These are phyloP conservation scores for Uncinocarpus reesii DNA, from an alignment of 2,329 filamentous ascomycete genomes.

Conservation along the genomic window DNA sequence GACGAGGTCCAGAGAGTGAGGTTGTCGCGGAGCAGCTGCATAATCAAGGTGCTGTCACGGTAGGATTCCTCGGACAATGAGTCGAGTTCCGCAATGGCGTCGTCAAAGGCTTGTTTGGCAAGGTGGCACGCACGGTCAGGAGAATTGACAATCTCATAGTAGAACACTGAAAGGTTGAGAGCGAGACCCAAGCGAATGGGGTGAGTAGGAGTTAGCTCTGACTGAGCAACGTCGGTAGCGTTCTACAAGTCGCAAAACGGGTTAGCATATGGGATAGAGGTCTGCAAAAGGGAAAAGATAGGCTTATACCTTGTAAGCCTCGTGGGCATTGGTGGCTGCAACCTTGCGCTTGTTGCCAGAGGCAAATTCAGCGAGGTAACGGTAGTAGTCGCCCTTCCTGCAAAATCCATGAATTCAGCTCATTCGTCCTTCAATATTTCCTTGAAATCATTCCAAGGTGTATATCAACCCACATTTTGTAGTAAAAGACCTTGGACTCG, in stretches of 20 bases:
- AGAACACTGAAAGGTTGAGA: slow-evolving; percentile 98
- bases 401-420: slow-evolving; percentile 18
- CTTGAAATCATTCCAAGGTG: neutral
- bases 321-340: slow-evolving; percentile 74
- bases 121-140: slow-evolving; percentile 96
- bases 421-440: neutral
- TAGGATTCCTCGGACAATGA: slow-evolving; percentile 96
- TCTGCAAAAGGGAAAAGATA: neutral
- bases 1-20: slow-evolving; percentile 96
- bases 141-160: slow-evolving; percentile 98
- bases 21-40: slow-evolving; percentile 98
- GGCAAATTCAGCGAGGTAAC: slow-evolving; percentile 87
- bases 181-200: slow-evolving; percentile 95
- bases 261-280: neutral
- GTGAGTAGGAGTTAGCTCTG: slow-evolving; percentile 92
- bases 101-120: slow-evolving; percentile 97
- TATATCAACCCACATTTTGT: slow-evolving; percentile 74
- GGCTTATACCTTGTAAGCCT: slow-evolving; percentile 82
- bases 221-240: slow-evolving; percentile 96
- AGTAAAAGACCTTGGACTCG: slow-evolving; percentile 99
- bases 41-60: slow-evolving; percentile 97
- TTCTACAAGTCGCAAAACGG: slow-evolving; percentile 47
- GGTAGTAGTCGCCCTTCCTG: slow-evolving; percentile 97
- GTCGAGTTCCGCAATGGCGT: slow-evolving; percentile 97
- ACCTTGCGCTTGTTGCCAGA: slow-evolving; percentile 85